These are phyloP conservation scores for Fraxinus angustifolia DNA, from an alignment of 305 asterid species.

Conservation along the genomic window DNA sequence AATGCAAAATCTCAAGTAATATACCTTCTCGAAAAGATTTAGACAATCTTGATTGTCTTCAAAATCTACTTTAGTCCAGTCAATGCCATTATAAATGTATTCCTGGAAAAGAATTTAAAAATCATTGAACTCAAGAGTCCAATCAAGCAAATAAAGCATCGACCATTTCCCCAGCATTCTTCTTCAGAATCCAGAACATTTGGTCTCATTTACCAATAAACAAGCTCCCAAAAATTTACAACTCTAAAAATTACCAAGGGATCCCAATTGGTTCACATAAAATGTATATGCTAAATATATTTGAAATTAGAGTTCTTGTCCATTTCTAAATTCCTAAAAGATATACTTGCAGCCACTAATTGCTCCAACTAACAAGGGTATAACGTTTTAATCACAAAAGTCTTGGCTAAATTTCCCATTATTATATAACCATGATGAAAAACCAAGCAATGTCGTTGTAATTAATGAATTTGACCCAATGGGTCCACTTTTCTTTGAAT, in stretches of 20 bases:
- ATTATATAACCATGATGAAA: background rate
- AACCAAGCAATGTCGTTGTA: background rate
- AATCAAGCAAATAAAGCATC: background rate
- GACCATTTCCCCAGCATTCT: conserved; percentile 8
- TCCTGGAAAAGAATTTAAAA: conserved; percentile 50
- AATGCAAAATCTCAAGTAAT: conserved; percentile 10
- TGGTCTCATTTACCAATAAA: conserved; percentile 2
- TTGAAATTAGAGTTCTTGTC: background rate
- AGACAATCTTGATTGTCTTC: conserved; percentile 96
- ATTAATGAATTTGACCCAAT: background rate
- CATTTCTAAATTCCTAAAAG: background rate
- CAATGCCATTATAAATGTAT: conserved; percentile 94
- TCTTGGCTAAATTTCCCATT: background rate
- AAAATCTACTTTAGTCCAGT: conserved; percentile 90
- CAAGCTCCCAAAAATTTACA: background rate
- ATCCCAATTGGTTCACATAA: background rate
- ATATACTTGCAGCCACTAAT: background rate
- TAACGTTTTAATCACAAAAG: background rate
- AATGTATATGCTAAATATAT: background rate
- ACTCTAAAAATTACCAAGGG: background rate
- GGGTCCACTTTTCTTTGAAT: background rate
- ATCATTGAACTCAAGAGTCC: background rate
- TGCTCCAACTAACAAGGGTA: background rate
- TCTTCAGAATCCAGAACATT: conserved; percentile 5
- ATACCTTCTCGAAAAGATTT: conserved; percentile 90